phyloP scores from a whole-genome alignment of 805 yeast genomes.

The Wickerhamomyces bovis region DNA sequence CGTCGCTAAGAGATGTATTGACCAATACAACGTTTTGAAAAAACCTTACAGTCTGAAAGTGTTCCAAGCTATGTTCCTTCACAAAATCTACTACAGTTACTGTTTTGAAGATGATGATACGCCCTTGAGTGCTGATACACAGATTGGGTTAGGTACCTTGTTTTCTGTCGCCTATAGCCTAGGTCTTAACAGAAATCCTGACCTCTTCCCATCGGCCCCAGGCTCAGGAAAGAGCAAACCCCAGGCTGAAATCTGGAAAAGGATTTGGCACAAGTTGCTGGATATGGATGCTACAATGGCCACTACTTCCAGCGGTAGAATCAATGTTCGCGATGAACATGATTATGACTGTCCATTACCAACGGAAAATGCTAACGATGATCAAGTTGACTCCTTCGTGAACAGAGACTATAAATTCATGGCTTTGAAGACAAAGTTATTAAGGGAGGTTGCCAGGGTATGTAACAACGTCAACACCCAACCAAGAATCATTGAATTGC shows the following conservation, averaged over 20 bases:
- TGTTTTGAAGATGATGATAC: conserved; percentile 57
- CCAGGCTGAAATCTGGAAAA: conserved; percentile 21
- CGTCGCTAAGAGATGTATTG: conserved; percentile 33
- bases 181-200: conserved; percentile 56
- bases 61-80: conserved; percentile 45
- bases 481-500: conserved; percentile 30
- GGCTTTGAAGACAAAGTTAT: conserved; percentile 25
- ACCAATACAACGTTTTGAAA: conserved; percentile 43
- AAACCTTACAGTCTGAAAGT: conserved; percentile 40
- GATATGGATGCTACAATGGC: conserved; percentile 20
- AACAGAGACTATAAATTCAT: conserved; percentile 27
- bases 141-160: conserved; percentile 40
- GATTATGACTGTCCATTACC: conserved; percentile 22
- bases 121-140: conserved; percentile 43
- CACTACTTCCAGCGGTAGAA: conserved; percentile 9
- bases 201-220: conserved; percentile 13
- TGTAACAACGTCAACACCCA: conserved; percentile 29
- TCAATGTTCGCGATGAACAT: conserved; percentile 15
- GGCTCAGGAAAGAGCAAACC: conserved; percentile 6
- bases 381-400: conserved; percentile 33
- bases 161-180: conserved; percentile 48
- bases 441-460: conserved; percentile 26
- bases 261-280: conserved; percentile 20
- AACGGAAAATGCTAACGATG: conserved; percentile 28
- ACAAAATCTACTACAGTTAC: conserved; percentile 41